Conservation (phyloP, 1,139 yeast genomes). For the Suhomyces anneliseae region DNA sequence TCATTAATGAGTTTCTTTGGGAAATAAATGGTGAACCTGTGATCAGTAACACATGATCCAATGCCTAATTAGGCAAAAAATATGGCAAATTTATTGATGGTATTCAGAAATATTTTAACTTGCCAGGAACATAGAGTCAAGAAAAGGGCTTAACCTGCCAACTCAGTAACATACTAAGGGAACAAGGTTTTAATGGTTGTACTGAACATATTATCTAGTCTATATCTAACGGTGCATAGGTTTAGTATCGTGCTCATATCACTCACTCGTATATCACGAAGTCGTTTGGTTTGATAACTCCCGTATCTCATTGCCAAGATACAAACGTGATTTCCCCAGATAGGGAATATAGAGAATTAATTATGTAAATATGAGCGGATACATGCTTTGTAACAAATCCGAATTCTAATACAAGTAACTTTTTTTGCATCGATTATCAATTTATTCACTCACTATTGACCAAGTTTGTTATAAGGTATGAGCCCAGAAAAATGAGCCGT, state of each 20-base stretch:
- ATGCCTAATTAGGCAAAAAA: background rate
- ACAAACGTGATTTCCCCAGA: background rate
- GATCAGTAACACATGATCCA: background rate
- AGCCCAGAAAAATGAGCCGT: constrained; percentile 3
- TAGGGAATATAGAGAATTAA: background rate
- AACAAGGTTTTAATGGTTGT: no score
- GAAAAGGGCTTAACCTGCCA: no score
- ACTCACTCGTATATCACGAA: background rate
- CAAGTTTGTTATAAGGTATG: background rate
- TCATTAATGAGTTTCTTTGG: constrained; percentile 44
- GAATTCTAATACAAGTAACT: background rate
- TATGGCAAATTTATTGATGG: background rate
- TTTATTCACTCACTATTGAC: background rate
- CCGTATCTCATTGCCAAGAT: background rate
- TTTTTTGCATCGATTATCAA: no score
- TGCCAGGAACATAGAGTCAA: no score
- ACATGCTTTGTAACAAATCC: background rate
- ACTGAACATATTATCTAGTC: no score
- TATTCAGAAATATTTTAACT: no score
- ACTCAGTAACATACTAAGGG: no score
- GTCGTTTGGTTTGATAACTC: background rate
- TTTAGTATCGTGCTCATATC: no score
- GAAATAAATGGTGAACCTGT: constrained; percentile 16
- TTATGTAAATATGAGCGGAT: background rate
- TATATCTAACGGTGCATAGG: no score